Base-by-base conservation (phyloP, 2,329 filamentous ascomycete genomes). In the Cadophora sp. region DNA sequence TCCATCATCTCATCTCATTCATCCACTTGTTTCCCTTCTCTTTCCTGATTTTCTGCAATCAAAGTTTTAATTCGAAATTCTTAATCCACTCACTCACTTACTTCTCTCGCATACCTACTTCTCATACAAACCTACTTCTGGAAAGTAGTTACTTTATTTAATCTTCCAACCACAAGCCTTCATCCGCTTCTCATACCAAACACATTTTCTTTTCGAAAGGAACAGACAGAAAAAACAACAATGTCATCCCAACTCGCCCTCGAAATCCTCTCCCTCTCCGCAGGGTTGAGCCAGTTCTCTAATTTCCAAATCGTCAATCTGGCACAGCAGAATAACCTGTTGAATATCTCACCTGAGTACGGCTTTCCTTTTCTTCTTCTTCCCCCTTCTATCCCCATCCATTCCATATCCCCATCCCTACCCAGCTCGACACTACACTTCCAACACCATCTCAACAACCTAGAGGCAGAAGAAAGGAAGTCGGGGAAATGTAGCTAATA, bases 231-330 rank as follows among this genome's bases (percentile, higher is more conserved):
- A 50, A 41, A 24, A 27, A 8, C 6, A 33, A 59, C 5, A 1
- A 60, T 60, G 58, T 60, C 58, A 7, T 30, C 39, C 27, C 58
- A 60, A 36, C 58, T 60, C 27, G 58, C 58, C 24, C 58, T 60
- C 58, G 58, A 60, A 48, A 27, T 60, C 58, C 58, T 60, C 58
- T 20, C 58, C 43, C 58, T 60, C 16, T 60, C 58, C 5, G 58
- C 58, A 24, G 41, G 58, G 27, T 16, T 60, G 9, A 13, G 16
- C 16, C 58, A 60, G 24, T 47, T 60, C 58, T 27, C 16, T 1
- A 60, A 48, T 36, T 33, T 60, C 41, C 58, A 60, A 22, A 30
- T 60, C 39, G 11, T 60, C 18, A 60, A 60, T 33, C 41, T 60
- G 16, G 58, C 41, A 33, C 58, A 48, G 43, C 39, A 47, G 58